phyloP scores from a whole-genome alignment of 139 green algal species.

The Desmodesmus armatus region DNA sequence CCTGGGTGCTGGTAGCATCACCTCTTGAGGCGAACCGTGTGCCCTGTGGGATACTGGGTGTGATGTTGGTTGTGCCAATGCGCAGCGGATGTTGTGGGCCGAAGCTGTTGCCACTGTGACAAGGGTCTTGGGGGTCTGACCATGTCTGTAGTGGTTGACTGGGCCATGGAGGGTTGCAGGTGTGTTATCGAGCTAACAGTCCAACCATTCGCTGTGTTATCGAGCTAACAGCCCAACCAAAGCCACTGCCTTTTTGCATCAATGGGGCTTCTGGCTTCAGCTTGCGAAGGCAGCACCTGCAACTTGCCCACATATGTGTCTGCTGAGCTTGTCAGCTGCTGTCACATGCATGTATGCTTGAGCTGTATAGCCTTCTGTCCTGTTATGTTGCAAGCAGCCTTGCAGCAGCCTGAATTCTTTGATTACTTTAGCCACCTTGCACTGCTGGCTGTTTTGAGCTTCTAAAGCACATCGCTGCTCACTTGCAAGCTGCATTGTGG shows the following conservation, averaged over 20 bases:
- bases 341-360: neutral
- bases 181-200: neutral
- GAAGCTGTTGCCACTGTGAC: neutral
- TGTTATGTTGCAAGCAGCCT: no score
- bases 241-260: neutral
- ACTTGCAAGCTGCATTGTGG: no score
- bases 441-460: no score
- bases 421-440: no score
- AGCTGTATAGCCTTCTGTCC: no score
- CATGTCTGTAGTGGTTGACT: neutral
- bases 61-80: no score
- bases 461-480: no score
- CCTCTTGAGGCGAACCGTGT: no score
- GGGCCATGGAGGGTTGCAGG: neutral
- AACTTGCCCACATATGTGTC: neutral
- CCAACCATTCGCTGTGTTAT: neutral
- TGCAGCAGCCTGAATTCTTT: no score
- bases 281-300: neutral
- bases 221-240: neutral
- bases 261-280: no score
- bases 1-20: no score
- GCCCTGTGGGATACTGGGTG: no score
- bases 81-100: neutral
- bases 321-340: neutral
- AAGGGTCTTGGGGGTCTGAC: neutral